Conservation (phyloP, 805 yeast species). For the Kurtzmaniella cleridarum region DNA sequence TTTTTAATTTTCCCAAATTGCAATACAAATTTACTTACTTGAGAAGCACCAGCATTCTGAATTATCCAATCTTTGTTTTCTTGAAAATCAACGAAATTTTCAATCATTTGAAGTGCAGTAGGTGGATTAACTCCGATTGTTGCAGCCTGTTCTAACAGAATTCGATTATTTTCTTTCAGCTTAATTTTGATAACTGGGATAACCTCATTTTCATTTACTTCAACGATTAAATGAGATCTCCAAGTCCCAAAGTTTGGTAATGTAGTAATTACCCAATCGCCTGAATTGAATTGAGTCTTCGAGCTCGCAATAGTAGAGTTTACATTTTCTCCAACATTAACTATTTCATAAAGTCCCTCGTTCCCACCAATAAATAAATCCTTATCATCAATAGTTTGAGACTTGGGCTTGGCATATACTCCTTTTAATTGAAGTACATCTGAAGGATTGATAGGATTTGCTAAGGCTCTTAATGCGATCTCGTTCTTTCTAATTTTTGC, state of each 20-base stretch:
- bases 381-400: constrained; percentile 1
- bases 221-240: constrained; percentile 66
- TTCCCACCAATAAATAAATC: constrained; percentile 83
- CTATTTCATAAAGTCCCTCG: constrained; percentile 78
- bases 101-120: constrained; percentile 81
- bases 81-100: constrained; percentile 41
- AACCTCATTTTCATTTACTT: constrained; percentile 30
- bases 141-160: constrained; percentile 59
- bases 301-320: neutral
- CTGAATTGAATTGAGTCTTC: constrained; percentile 35
- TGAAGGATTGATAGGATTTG: constrained; percentile 86
- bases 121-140: constrained; percentile 85
- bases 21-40: constrained; percentile 24
- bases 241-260: constrained; percentile 81
- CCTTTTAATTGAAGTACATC: constrained; percentile 86
- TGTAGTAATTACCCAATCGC: constrained; percentile 81
- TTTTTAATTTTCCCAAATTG: constrained; percentile 21
- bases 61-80: constrained; percentile 26
- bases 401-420: constrained; percentile 62
- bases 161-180: constrained; percentile 13
- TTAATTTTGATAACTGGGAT: constrained; percentile 19
- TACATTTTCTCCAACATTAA: constrained; percentile 53
- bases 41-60: constrained; percentile 30
- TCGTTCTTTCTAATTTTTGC: constrained; percentile 22
- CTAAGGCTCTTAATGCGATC: constrained; percentile 62